These are phyloP conservation scores for Colletotrichum sp. DNA, from an alignment of 2,329 filamentous ascomycete genomes.

Conservation along the genomic window DNA sequence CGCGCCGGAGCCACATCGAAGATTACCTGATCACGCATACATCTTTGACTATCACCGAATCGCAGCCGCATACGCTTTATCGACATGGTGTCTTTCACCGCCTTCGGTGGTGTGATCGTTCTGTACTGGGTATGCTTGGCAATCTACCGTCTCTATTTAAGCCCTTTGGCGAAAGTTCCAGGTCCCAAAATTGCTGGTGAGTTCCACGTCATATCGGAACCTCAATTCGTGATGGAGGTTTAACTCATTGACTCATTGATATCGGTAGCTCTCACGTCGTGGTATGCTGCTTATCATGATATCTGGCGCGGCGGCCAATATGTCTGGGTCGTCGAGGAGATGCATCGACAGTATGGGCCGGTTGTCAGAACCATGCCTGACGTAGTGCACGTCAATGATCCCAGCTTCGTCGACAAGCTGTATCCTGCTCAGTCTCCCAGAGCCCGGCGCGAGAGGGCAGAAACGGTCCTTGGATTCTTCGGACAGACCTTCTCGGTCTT, in stretches of 20 bases:
- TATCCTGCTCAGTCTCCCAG: background rate
- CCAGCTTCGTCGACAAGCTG: background rate
- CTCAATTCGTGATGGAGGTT: background rate
- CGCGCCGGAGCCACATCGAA: background rate
- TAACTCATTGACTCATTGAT: background rate
- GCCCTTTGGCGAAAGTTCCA: background rate
- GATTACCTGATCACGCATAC: background rate
- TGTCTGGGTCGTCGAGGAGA: background rate
- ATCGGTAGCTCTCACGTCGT: background rate
- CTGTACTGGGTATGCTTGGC: background rate
- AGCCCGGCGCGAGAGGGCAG: background rate
- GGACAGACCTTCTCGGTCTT: background rate
- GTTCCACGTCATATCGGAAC: background rate
- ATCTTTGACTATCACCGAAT: background rate
- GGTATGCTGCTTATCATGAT: background rate
- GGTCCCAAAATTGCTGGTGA: background rate
- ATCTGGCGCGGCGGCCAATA: background rate
- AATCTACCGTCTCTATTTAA: background rate
- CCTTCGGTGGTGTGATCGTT: background rate
- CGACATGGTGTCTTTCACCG: background rate
- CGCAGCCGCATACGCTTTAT: background rate
- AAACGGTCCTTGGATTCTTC: background rate
- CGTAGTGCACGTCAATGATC: background rate
- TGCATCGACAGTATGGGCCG: background rate
- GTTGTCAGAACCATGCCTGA: background rate